Conservation (phyloP, 2,329 filamentous ascomycete genomes). For the Botryotinia narcissicola region DNA sequence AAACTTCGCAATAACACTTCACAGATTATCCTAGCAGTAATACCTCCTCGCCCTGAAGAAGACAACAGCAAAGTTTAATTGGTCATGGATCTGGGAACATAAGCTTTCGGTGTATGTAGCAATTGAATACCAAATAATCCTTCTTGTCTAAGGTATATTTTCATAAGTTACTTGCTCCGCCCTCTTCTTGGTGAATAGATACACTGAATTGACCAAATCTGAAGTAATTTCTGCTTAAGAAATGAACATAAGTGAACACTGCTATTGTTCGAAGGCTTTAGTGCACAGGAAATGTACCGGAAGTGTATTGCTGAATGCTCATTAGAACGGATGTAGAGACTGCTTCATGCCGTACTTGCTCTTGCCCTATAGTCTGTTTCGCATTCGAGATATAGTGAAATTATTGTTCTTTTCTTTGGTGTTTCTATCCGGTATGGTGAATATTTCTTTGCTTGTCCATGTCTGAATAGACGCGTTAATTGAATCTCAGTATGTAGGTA, state of each 20-base stretch:
- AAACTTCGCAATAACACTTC: not conserved
- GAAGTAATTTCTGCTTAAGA: not conserved
- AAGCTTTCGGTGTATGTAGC: not conserved
- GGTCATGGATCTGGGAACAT: not conserved
- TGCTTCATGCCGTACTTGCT: not conserved
- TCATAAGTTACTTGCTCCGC: not conserved
- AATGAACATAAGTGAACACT: not conserved
- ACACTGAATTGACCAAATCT: not conserved
- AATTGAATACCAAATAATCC: not conserved
- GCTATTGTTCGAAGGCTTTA: not conserved
- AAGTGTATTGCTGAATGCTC: not conserved
- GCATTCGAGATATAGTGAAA: not conserved
- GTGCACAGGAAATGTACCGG: not conserved
- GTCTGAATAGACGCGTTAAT: slow-evolving; percentile 4
- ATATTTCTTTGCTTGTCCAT: not conserved
- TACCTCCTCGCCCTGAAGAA: not conserved
- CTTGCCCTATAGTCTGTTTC: not conserved
- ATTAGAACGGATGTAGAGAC: not conserved
- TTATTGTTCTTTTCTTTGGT: not conserved
- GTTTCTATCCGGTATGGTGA: not conserved
- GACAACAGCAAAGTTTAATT: not conserved
- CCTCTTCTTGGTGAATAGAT: not conserved
- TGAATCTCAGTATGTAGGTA: not conserved
- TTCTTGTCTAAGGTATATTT: not conserved
- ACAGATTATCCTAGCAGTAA: too few species aligned